Evolutionary conservation across 352 stramenopile genomes (phyloP).

Genomic region (Phytopythium cucurbitacearum): DNA sequence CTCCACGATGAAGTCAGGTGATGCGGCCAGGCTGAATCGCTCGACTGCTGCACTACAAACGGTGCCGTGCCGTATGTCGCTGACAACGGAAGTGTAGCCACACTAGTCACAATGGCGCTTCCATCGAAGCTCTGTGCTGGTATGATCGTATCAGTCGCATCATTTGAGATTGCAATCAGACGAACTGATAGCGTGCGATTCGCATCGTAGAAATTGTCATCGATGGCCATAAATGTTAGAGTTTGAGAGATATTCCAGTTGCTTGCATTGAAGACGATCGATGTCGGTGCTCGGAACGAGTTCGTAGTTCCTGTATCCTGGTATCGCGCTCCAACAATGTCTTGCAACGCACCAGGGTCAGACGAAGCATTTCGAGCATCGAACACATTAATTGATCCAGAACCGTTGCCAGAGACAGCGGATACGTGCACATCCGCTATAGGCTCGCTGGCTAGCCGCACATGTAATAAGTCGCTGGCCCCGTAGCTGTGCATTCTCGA

Average conservation of each 20-base stretch:
- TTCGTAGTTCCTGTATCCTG: slow-evolving; percentile 24
- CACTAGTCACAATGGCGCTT: slow-evolving; percentile 14
- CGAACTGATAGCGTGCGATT: slow-evolving; percentile 43
- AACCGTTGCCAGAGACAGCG: slow-evolving; percentile 20
- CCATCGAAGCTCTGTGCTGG: slow-evolving; percentile 25
- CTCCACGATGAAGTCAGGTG: slow-evolving; percentile 25
- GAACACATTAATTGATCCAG: slow-evolving; percentile 27
- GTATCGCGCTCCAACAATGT: slow-evolving; percentile 34
- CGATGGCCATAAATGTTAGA: slow-evolving; percentile 47
- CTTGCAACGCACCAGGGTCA: slow-evolving; percentile 8
- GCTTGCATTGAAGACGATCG: slow-evolving; percentile 41
- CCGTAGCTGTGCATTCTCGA: slow-evolving; percentile 61
- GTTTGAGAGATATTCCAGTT: slow-evolving; percentile 55
- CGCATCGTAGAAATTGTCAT: slow-evolving; percentile 57
- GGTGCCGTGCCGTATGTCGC: slow-evolving; percentile 35
- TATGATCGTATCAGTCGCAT: slow-evolving; percentile 16
- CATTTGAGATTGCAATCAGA: slow-evolving; percentile 21
- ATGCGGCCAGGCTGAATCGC: slow-evolving; percentile 30
- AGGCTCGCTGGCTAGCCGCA: slow-evolving; percentile 58
- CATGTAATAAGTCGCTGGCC: slow-evolving; percentile 14
- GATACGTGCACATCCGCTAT: slow-evolving; percentile 38
- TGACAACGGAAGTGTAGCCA: slow-evolving; percentile 12
- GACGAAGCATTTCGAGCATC: slow-evolving; percentile 30
- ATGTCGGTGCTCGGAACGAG: slow-evolving; percentile 30
- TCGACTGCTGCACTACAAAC: slow-evolving; percentile 35